Percentiles rank a stretch among this genome's conserved stretches.
These are phyloP conservation scores for Aspergillus asperescens DNA, from an alignment of 495 filamentous ascomycete species.

Conservation along the genomic window DNA sequence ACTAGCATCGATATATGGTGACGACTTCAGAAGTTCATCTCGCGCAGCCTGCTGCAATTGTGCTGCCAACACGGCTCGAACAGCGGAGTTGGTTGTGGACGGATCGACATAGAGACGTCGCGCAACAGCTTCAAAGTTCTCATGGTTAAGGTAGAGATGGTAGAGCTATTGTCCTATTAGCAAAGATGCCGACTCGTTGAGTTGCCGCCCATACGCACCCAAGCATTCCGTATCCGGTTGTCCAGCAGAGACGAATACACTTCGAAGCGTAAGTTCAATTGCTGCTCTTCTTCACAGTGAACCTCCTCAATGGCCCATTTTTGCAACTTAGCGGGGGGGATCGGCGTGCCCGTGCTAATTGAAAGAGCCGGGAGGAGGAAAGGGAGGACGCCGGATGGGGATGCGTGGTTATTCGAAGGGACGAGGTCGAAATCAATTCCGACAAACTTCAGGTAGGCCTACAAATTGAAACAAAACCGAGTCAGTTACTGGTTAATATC, in stretches of 20 bases:
- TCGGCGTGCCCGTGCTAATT: slow-evolving; percentile 33
- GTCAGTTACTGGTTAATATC: background rate
- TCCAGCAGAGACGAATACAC: slow-evolving; percentile 81
- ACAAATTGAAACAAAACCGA: slow-evolving; percentile 2
- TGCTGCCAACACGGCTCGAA: slow-evolving; percentile 56
- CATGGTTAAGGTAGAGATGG: slow-evolving; percentile 65
- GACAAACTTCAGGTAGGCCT: slow-evolving; percentile 82
- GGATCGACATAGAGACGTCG: slow-evolving; percentile 63
- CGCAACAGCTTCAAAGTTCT: slow-evolving; percentile 60
- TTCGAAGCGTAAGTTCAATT: slow-evolving; percentile 57
- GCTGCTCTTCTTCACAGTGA: slow-evolving; percentile 45
- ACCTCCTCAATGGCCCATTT: slow-evolving; percentile 59
- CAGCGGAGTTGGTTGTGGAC: slow-evolving; percentile 53
- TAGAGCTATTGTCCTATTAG: slow-evolving; percentile 54
- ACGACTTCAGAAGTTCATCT: slow-evolving; percentile 63
- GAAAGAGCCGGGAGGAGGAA: slow-evolving; percentile 65
- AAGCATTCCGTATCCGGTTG: slow-evolving; percentile 74
- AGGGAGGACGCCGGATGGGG: slow-evolving; percentile 78
- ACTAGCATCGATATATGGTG: slow-evolving; percentile 53
- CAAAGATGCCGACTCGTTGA: background rate
- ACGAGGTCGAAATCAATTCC: slow-evolving; percentile 62
- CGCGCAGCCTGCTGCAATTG: slow-evolving; percentile 67
- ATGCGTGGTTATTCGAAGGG: slow-evolving; percentile 87
- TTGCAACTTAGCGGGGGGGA: slow-evolving; percentile 63
- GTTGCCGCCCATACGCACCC: slow-evolving; percentile 48